These are phyloP conservation scores for Theileria sp. DNA, from an alignment of 169 alveolate genomes.

Conservation along the genomic window DNA sequence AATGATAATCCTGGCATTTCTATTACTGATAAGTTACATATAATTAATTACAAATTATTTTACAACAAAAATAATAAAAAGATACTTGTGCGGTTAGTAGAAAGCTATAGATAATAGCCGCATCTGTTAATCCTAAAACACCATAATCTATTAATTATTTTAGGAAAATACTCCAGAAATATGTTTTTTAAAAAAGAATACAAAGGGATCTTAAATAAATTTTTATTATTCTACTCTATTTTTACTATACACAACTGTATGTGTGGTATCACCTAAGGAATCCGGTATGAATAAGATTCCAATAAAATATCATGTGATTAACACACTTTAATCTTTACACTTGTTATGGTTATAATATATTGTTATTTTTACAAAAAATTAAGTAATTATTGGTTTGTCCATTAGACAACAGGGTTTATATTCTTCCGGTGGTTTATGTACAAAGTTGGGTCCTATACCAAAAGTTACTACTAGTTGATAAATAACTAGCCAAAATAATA, in stretches of 20 bases:
- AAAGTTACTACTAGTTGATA: neutral
- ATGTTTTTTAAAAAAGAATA: too few species aligned
- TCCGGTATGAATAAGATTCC: neutral
- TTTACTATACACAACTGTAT: neutral
- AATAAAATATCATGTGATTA: neutral
- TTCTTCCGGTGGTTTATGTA: constrained; percentile 60
- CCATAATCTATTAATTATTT: neutral
- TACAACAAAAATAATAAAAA: neutral
- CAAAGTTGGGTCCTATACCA: constrained; percentile 67
- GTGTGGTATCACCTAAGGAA: neutral
- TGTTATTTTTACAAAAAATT: neutral
- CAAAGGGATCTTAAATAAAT: neutral
- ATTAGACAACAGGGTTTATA: constrained; percentile 65
- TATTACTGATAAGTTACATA: neutral
- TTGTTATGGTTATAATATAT: neutral
- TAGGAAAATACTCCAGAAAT: neutral
- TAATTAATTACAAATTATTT: too few species aligned
- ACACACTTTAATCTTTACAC: neutral
- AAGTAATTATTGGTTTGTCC: constrained; percentile 58
- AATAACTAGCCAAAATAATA: neutral
- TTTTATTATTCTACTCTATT: too few species aligned
- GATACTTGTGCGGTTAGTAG: neutral
- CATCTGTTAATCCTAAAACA: neutral
- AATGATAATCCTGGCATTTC: neutral
- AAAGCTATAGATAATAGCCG: neutral